Evolutionary conservation across 805 yeast genomes (phyloP).

Genomic region (Nakazawaea holstii): DNA sequence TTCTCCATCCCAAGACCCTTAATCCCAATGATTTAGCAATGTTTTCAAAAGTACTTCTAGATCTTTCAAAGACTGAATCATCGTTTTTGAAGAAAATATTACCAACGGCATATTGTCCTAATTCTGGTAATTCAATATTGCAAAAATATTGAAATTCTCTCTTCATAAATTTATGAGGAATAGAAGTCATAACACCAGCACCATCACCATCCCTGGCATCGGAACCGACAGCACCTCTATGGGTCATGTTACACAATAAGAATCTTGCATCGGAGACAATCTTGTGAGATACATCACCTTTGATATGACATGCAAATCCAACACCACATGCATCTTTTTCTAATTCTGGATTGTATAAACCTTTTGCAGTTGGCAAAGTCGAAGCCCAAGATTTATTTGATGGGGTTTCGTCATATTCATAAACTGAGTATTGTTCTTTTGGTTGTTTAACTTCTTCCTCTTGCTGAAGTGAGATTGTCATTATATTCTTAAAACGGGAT

Average conservation of each 20-base stretch:
- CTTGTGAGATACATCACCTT: slow-evolving; percentile 83
- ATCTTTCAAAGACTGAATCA: slow-evolving; percentile 58
- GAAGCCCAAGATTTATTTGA: slow-evolving; percentile 90
- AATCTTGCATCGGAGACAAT: slow-evolving; percentile 86
- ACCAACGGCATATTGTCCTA: slow-evolving; percentile 92
- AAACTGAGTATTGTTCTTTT: slow-evolving; percentile 29
- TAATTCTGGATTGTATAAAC: slow-evolving; percentile 86
- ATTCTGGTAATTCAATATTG: slow-evolving; percentile 61
- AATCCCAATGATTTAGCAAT: slow-evolving; percentile 75
- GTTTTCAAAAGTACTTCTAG: slow-evolving; percentile 73
- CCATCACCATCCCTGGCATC: slow-evolving; percentile 98
- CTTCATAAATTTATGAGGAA: slow-evolving; percentile 82
- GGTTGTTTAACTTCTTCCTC: neutral
- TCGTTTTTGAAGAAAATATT: slow-evolving; percentile 91
- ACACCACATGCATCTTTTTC: slow-evolving; percentile 99
- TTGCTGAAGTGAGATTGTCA: slow-evolving; percentile 3
- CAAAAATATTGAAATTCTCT: slow-evolving; percentile 78
- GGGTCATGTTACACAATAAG: slow-evolving; percentile 95
- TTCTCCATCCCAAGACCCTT: slow-evolving; percentile 89
- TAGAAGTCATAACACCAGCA: slow-evolving; percentile 92
- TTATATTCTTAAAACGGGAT: neutral
- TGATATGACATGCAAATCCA: slow-evolving; percentile 93
- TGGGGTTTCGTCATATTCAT: slow-evolving; percentile 67
- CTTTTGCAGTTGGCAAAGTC: slow-evolving; percentile 79
- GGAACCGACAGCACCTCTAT: slow-evolving; percentile 95